Evolutionary conservation across 2,329 filamentous ascomycete genomes (phyloP), one percentile per base, ranked within the genome.

Genomic region (Fusarium avenaceum): DNA sequence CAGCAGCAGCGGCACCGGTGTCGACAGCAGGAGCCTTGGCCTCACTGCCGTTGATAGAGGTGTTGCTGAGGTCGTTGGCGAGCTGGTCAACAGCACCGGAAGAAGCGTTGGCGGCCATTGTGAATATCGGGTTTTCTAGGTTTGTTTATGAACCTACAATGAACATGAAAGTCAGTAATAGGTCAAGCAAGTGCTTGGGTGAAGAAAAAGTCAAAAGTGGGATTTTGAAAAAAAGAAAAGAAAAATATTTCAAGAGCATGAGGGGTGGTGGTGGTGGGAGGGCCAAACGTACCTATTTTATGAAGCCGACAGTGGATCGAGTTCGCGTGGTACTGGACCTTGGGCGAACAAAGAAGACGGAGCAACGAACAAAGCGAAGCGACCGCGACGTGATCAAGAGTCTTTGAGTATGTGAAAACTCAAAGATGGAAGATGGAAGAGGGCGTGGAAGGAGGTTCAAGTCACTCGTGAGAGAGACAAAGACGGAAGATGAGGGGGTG

Each of bases 71-170:
- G 79, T 96, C 92, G 82, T 88, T 85, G 84, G 90, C 88, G 81
- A 94, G 91, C 90, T 93, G 92, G 76, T 92, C 91, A 85, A 90
- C 88, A 88, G 87, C 87, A 81, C 83, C 82, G 76, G 84, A 78
- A 74, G 84, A 78, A 79, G 84, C 81, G 81, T 86, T 81, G 78
- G 85, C 83, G 82, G 87, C 85, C 87, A 91, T 91, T 81, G 82
- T 86, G 66, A 40, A 71, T 62, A 63, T 67, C 60, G 65, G 54
- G 52, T 48, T 63, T 48, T 66, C 32, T 66, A 50, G 48, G 20
- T 58, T 65, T 53, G 48, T 52, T 40, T 57, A 65, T 57, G 26
- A 62, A 72, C 65, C 72, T 74, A 26, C 30, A 55, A 57, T 28
- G 44, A 48, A 52, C 22, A 45, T 22, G 30, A 28, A 33, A 45